Percentiles rank a stretch among this genome's conserved stretches.
Evolutionary conservation across 768 basidiomycete species (phyloP).

Genomic region (Suillus placidus): DNA sequence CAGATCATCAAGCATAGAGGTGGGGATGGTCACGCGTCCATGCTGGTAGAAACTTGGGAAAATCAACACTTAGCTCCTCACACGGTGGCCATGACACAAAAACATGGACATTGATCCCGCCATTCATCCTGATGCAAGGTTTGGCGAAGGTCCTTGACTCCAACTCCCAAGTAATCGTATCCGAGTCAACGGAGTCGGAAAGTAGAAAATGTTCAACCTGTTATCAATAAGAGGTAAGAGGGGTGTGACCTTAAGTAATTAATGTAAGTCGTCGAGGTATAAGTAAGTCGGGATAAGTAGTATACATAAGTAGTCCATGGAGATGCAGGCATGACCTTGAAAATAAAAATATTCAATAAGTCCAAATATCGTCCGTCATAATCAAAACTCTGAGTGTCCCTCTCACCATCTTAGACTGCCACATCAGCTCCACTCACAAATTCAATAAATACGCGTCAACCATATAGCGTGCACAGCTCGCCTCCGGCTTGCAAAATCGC

Average conservation of each 20-base stretch:
- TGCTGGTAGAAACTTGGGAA: too few species aligned
- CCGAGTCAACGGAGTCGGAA: too few species aligned
- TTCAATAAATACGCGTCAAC: conserved; percentile 77
- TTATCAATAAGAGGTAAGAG: too few species aligned
- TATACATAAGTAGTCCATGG: neutral
- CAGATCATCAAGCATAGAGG: too few species aligned
- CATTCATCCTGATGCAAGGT: too few species aligned
- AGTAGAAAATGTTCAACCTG: too few species aligned
- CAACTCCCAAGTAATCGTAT: too few species aligned
- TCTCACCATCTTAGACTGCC: conserved; percentile 2
- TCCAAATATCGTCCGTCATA: neutral
- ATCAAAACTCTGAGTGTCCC: neutral
- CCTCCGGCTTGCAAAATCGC: conserved; percentile 62
- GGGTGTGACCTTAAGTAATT: neutral
- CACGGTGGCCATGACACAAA: too few species aligned
- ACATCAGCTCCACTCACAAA: conserved; percentile 74
- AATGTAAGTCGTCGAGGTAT: neutral
- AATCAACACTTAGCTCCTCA: too few species aligned
- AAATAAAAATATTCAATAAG: neutral
- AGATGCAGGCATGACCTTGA: neutral
- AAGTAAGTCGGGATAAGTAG: neutral
- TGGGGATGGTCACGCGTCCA: too few species aligned
- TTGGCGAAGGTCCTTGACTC: too few species aligned
- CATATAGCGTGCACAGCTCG: conserved; percentile 69
- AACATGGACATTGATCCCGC: too few species aligned